phyloP scores from a whole-genome alignment of 495 filamentous ascomycete genomes.

The Neohortaea acidophila region DNA sequence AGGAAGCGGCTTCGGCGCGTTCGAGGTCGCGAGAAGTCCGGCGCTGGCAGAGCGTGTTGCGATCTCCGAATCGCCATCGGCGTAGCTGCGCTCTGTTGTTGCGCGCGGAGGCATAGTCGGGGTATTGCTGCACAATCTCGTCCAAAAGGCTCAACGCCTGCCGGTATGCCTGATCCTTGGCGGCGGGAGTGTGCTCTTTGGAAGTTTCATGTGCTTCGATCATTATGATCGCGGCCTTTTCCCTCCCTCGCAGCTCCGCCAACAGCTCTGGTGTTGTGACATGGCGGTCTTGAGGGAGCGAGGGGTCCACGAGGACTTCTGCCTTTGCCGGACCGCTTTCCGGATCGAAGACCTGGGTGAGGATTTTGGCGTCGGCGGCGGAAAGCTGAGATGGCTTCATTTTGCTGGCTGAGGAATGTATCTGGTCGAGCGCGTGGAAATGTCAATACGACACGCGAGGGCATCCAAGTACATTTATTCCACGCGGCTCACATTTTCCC shows the following conservation, averaged over 20 bases:
- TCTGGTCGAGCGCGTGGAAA: too few species aligned
- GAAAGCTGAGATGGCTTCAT: too few species aligned
- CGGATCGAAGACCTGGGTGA: conserved; percentile 66
- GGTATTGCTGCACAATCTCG: conserved; percentile 40
- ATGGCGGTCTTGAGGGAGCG: conserved; percentile 47
- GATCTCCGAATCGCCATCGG: conserved; percentile 42
- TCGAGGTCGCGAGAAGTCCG: conserved; percentile 7
- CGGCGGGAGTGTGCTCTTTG: background rate
- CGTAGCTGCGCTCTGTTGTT: conserved; percentile 65
- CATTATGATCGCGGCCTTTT: conserved; percentile 5
- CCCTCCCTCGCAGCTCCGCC: conserved; percentile 23
- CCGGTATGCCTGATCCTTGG: conserved; percentile 4
- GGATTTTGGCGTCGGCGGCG: conserved; percentile 52
- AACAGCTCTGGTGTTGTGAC: conserved; percentile 25
- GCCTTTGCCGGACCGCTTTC: conserved; percentile 43
- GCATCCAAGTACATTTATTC: too few species aligned
- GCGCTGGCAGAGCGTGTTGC: conserved; percentile 25
- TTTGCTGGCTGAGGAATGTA: too few species aligned
- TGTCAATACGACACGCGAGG: too few species aligned
- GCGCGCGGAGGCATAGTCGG: conserved; percentile 55
- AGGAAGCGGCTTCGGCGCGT: conserved; percentile 6
- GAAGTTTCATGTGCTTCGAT: conserved; percentile 3
- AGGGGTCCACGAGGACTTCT: conserved; percentile 31
- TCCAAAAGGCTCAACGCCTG: conserved; percentile 31
- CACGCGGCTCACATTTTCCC: too few species aligned